Evolutionary conservation across 495 filamentous ascomycete genomes (phyloP).

Genomic region (Echria macrotheca): DNA sequence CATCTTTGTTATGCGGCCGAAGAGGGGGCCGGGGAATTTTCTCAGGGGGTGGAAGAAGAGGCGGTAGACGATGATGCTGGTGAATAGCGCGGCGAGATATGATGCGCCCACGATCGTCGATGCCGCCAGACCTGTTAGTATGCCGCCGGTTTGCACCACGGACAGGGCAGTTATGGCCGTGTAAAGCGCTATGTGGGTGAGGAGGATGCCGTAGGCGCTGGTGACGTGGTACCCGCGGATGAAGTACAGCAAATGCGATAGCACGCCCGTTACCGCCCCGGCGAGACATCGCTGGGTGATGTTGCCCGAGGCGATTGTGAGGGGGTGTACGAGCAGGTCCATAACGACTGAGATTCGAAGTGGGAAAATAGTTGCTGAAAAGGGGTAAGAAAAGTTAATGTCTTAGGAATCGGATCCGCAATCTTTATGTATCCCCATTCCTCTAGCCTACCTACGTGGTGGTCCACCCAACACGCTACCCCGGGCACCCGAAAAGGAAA

Average conservation of each 20-base stretch:
- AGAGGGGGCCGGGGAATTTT: slow-evolving; percentile 39
- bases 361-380: no score
- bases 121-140: background rate
- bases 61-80: slow-evolving; percentile 43
- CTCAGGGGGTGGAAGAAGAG: slow-evolving; percentile 43
- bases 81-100: slow-evolving; percentile 33
- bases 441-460: no score
- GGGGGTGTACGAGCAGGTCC: no score
- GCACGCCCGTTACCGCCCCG: slow-evolving; percentile 8
- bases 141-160: no score
- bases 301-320: no score
- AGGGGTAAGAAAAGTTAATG: no score
- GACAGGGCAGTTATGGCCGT: background rate
- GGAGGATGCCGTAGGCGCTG: slow-evolving; percentile 3
- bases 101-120: background rate
- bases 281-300: background rate
- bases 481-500: no score
- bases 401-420: no score
- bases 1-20: slow-evolving; percentile 37
- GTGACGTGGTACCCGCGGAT: slow-evolving; percentile 14
- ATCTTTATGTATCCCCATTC: no score
- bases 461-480: no score
- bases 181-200: slow-evolving; percentile 2
- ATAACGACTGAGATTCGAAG: no score
- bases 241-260: slow-evolving; percentile 17